Evolutionary conservation across 208 protist species (phyloP), one percentile per base, ranked within the genome.

Genomic region (Trypanosomatidae sp.): DNA sequence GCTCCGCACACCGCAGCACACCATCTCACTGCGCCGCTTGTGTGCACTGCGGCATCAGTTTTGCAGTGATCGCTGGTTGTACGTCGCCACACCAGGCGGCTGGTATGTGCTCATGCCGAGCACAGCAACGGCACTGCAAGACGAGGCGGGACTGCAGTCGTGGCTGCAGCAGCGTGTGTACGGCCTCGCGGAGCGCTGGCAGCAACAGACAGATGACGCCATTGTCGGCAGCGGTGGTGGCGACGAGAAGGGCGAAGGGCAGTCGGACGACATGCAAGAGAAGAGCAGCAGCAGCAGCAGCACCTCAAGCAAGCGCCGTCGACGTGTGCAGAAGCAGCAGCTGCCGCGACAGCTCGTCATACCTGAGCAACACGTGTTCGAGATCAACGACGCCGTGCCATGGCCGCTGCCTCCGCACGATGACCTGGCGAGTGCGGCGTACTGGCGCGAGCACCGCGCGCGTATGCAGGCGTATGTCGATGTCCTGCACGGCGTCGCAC

Each of bases 401-500:
- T 88, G 71, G 73, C 59, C 60, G 43, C 41, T 78, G 33, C 84
- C 84, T 21, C 72, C 82, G 19, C 3, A 44, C 0, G 74, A 88
- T 19, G 76, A 91, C 47, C 53, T 91, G n/a, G 61, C 71, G 0
- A 60, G 50, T 28, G 51, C 44, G 15, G 45, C 37, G 4, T 92
- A 88, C 70, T 92, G 75, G 77, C 53, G 50, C 33, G 7, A 45
- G 5, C 68, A 80, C 47, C 60, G 53, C 15, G 53, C 66, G 33
- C 82, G 77, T 43, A 86, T 92, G 74, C 15, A 45, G 2, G 39
- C 82, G n/a, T 91, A 91, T n/a, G n/a, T n/a, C n/a, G n/a, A n/a
- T n/a, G n/a, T n/a, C n/a, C n/a, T n/a, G n/a, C n/a, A n/a, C n/a
- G n/a, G n/a, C n/a, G n/a, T n/a, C n/a, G n/a, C n/a, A n/a, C n/a